A percentile compares a stretch with the other conserved stretches of the same genome.
These are phyloP conservation scores for Leptomonas pyrrhocoris DNA, from an alignment of 208 protist genomes.

Conservation along the genomic window DNA sequence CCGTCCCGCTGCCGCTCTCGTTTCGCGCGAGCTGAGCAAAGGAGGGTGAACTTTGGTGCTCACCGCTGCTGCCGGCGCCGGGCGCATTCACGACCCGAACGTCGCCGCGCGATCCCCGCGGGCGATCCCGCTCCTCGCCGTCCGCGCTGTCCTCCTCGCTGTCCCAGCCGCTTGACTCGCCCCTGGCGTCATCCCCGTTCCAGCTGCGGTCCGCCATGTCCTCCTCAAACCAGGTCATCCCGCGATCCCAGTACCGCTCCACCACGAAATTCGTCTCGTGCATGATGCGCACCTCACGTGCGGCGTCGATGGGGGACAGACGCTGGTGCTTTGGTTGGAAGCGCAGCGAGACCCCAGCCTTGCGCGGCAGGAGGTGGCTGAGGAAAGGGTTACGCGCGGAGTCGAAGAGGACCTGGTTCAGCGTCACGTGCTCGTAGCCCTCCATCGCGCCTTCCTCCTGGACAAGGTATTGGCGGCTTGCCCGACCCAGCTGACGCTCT, in stretches of 20 bases:
- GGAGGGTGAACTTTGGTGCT: too few relatives aligned
- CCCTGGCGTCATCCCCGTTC: constrained; percentile 3
- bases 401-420: constrained; percentile 33
- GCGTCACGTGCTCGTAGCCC: constrained; percentile 43
- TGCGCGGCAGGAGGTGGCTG: constrained; percentile 57
- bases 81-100: not conserved
- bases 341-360: constrained; percentile 35
- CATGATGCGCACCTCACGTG: constrained; percentile 54
- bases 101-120: not conserved
- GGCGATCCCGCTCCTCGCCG: not conserved
- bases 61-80: not conserved
- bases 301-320: constrained; percentile 56
- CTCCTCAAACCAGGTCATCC: constrained; percentile 63
- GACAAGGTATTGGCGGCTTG: constrained; percentile 8
- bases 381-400: constrained; percentile 47
- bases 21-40: not conserved
- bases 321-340: constrained; percentile 84
- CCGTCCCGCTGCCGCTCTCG: not conserved
- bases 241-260: constrained; percentile 77
- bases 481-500: constrained; percentile 8
- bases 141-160: not conserved
- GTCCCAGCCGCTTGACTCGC: constrained; percentile 1
- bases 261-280: constrained; percentile 63
- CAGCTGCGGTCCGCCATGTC: constrained; percentile 25
- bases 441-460: constrained; percentile 43